Percentiles rank a stretch among this genome's conserved stretches.
phyloP scores from a whole-genome alignment of 768 basidiomycete genomes.

The Auriculariales sp. region DNA sequence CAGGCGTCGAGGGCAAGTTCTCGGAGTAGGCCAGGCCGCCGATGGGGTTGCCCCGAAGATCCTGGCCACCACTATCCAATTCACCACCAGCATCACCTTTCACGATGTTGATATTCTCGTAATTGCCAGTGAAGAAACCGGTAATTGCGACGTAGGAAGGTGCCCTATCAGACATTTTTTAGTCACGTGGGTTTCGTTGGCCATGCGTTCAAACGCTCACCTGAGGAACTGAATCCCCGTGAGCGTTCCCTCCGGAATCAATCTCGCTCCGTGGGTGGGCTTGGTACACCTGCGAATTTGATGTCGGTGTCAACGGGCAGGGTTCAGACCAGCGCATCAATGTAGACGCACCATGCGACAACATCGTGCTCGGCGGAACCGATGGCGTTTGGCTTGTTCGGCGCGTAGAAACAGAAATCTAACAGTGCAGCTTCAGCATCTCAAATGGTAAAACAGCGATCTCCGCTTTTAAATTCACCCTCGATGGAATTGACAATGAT shows the following conservation, averaged over 20 bases:
- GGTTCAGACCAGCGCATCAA: background rate
- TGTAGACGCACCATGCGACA: constrained; percentile 1
- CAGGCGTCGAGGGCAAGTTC: constrained; percentile 12
- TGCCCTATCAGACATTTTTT: no score
- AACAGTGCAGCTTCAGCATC: constrained; percentile 3
- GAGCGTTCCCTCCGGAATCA: constrained; percentile 63
- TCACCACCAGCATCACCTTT: constrained; percentile 24
- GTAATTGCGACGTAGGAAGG: constrained; percentile 61
- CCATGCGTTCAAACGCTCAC: no score
- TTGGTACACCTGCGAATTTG: constrained; percentile 12
- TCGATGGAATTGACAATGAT: constrained; percentile 6
- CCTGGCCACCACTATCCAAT: constrained; percentile 23
- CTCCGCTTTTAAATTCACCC: constrained; percentile 9
- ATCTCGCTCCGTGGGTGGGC: constrained; percentile 44
- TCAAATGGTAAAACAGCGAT: background rate
- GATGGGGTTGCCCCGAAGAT: constrained; percentile 41
- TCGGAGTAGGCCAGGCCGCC: constrained; percentile 20
- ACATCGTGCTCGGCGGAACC: background rate
- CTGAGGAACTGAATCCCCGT: constrained; percentile 51
- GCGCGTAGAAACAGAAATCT: constrained; percentile 4
- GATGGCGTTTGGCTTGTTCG: background rate
- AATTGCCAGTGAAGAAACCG: constrained; percentile 33
- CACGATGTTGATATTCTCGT: constrained; percentile 24
- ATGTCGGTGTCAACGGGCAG: background rate
- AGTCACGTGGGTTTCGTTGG: no score